Evolutionary conservation across 129 eudicot species (phyloP), one percentile per base, ranked within the genome.

Genomic region (Flaveria trinervia): DNA sequence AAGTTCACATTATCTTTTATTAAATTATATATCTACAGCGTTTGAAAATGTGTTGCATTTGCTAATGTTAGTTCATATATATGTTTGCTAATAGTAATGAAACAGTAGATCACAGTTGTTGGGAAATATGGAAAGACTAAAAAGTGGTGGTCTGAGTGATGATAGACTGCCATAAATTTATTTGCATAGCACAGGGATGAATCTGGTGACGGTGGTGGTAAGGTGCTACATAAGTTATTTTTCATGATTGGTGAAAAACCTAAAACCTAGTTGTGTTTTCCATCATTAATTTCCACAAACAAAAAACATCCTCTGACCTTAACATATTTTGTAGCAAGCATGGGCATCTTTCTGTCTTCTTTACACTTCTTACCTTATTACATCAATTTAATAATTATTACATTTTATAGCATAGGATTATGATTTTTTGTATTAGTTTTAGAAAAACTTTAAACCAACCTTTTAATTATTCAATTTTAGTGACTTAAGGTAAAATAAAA

Each of bases 241-340:
- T 44, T 60, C 56, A 25, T 44, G 70, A 74, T 74, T 74, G 78
- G 78, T 74, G 77, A 45, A 73, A 73, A 73, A 13, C 36, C 52
- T 73, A 73, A 41, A 67, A 67, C 52, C 52, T 30, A 64, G 26
- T 66, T 68, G 33, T 43, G 39, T 22, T 44, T 17, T 22, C 22
- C 39, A 22, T 74, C 45, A 43, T 43, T 23, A 59, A 59, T 74
- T 74, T 74, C 28, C 57, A 43, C 78, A 60, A 60, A 59, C 68
- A 73, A 56, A 57, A 74, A 74, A 74, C 78, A 74, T 74, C 78
- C 78, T 74, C 77, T 72, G 77, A 59, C 78, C 43, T 59, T 23
- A 72, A 72, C 76, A 72, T 72, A 72, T 33, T 72, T 72, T 72
- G 76, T 23, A 64, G 59, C 33, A 18, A 43, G 57, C 16, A 74